Base-by-base conservation (phyloP, 1,139 yeast genomes). In the Diutina pseudorugosa region DNA sequence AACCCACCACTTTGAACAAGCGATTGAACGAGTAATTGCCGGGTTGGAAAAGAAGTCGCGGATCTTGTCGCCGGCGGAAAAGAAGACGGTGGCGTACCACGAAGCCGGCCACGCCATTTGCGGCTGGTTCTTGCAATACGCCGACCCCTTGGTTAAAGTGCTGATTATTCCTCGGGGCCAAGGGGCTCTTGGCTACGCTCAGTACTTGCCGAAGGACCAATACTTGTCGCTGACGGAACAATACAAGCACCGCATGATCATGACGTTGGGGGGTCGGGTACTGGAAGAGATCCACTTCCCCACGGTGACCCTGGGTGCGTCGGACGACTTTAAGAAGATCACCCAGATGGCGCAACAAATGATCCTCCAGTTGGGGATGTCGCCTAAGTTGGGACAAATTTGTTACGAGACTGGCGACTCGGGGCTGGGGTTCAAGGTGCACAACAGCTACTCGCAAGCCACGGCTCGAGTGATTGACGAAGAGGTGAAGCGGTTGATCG, bases 41-140 rank as follows among this genome's bases (percentile, higher is more conserved):
- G 94, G 94, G 33, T 73, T 85, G 52, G 93, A 85, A 64, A 82
- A 83, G 68, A 85, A 83, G 63, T 77, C 86, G 1, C 77, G 82
- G 61, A 73, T 85, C 11, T 69, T 85, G 54, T 80, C 86, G 5
- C 84, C 84, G 1, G 82, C 79, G 52, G 93, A 85, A 61, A 85
- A 85, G 72, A 80, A 75, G 58, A 76, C 84, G 23, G 93, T 85
- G 51, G 91, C 93, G 1, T 85, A 80, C 60, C 94, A 85, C 64
- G 94, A 83, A 65, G 91, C 93, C 1, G 94, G 93, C 1, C 90
- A 84, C 65, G 93, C 94, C 5, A 75, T 84, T 53, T 83, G 91
- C 70, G 87, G 93, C 27, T 83, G 91, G 90, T 82, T 71, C 60
- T 70, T 82, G 62, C 79, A 82, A 64, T 77, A 67, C 64, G 89